Evolutionary conservation across 2,329 filamentous ascomycete species (phyloP).

Genomic region (Neonectria faginata): DNA sequence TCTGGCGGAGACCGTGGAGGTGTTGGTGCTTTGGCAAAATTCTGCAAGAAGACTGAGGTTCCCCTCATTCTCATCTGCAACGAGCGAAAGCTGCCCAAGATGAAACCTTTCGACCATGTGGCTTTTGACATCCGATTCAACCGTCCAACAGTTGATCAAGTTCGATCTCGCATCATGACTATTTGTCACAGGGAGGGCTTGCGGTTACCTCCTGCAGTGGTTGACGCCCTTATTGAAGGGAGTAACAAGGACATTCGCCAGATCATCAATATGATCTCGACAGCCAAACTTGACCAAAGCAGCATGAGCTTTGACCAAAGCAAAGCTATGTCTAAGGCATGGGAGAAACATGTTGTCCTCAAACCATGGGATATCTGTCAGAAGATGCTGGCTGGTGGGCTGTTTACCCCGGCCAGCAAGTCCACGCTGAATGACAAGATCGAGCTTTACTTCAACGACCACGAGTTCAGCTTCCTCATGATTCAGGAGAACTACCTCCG

Average conservation of each 20-base stretch:
- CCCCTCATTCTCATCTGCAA: conserved; percentile 99
- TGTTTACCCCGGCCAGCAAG: conserved; percentile 87
- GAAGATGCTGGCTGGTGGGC: conserved; percentile 88
- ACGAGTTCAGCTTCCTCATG: conserved; percentile 98
- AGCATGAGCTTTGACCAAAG: conserved; percentile 86
- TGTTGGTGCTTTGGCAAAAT: conserved; percentile 91
- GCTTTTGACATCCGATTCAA: conserved; percentile 89
- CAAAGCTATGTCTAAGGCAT: conserved; percentile 95
- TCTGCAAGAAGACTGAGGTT: conserved; percentile 94
- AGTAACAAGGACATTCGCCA: conserved; percentile 96
- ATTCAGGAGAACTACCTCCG: conserved; percentile 97
- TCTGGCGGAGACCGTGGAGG: conserved; percentile 96
- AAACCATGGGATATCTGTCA: conserved; percentile 98
- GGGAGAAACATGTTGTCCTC: conserved; percentile 96
- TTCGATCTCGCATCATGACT: conserved; percentile 91
- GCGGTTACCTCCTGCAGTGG: conserved; percentile 83
- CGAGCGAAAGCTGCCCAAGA: conserved; percentile 90
- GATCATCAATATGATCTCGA: conserved; percentile 98
- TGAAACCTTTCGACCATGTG: conserved; percentile 95
- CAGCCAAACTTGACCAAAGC: conserved; percentile 86
- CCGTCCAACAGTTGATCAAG: conserved; percentile 89
- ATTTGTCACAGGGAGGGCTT: conserved; percentile 93
- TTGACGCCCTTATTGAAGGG: conserved; percentile 95
- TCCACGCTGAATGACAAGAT: conserved; percentile 96
- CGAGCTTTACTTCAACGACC: conserved; percentile 98